Conservation (phyloP, 805 yeast species). For the Schwanniomyces polymorphus region DNA sequence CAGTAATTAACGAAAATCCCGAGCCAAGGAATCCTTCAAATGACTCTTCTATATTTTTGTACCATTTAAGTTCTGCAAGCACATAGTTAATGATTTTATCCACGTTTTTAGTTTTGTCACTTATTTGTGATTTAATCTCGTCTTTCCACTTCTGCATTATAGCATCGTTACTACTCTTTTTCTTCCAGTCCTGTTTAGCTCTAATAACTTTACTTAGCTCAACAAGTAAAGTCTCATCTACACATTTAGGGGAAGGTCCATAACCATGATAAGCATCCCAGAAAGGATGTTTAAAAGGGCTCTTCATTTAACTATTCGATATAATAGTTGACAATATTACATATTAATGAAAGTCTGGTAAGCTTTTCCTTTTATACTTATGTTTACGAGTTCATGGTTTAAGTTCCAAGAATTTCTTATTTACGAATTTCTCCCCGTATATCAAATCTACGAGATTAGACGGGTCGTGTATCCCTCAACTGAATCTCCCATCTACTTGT, state of each 20-base stretch:
- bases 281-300: slow-evolving; percentile 16
- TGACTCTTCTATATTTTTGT: slow-evolving; percentile 12
- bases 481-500: too few species aligned
- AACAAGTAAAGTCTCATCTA: slow-evolving; percentile 16
- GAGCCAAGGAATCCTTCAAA: slow-evolving; percentile 4
- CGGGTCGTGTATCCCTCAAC: too few species aligned
- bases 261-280: slow-evolving; percentile 9
- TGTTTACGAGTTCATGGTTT: too few species aligned
- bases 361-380: too few species aligned
- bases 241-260: slow-evolving; percentile 12
- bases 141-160: slow-evolving; percentile 18
- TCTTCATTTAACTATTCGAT: background rate
- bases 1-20: slow-evolving; percentile 16
- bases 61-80: slow-evolving; percentile 30
- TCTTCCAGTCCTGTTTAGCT: slow-evolving; percentile 17
- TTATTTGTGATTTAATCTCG: slow-evolving; percentile 15
- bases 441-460: too few species aligned
- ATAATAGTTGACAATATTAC: too few species aligned
- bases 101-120: slow-evolving; percentile 8
- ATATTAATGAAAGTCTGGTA: too few species aligned
- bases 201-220: slow-evolving; percentile 15
- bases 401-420: too few species aligned
- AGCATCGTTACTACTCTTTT: slow-evolving; percentile 12
- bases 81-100: slow-evolving; percentile 22
- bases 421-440: too few species aligned